These are phyloP conservation scores for Penicillium steckii DNA, from an alignment of 495 filamentous ascomycete species.

Conservation along the genomic window DNA sequence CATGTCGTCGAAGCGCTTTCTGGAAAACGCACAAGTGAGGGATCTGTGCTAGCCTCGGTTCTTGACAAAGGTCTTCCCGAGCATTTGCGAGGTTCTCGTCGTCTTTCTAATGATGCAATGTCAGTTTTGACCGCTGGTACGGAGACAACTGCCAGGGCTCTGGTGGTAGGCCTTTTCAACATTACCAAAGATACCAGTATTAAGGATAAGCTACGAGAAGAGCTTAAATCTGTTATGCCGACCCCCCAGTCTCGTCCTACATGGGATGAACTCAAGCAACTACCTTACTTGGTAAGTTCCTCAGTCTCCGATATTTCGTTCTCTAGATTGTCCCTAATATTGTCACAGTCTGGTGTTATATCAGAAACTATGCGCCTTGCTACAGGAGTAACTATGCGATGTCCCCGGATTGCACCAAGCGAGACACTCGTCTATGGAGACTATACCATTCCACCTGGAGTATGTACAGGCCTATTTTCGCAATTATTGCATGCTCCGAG, in stretches of 20 bases:
- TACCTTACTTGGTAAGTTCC: neutral
- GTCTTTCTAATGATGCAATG: constrained; percentile 40
- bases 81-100: constrained; percentile 11
- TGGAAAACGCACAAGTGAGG: neutral
- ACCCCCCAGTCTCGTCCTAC: neutral
- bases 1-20: neutral
- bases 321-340: neutral
- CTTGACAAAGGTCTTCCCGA: constrained; percentile 5
- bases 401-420: neutral
- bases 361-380: neutral
- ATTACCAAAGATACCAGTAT: neutral
- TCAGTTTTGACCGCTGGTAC: constrained; percentile 40
- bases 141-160: constrained; percentile 32
- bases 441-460: neutral
- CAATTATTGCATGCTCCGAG: too few relatives aligned
- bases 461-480: neutral
- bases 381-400: neutral
- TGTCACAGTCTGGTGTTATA: neutral
- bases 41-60: neutral
- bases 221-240: neutral
- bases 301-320: neutral
- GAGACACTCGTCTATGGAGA: neutral
- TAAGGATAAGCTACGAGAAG: neutral
- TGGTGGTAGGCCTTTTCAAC: constrained; percentile 12
- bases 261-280: neutral